phyloP scores from a whole-genome alignment of 2,329 filamentous ascomycete species.

The Ophiostoma piceae region DNA sequence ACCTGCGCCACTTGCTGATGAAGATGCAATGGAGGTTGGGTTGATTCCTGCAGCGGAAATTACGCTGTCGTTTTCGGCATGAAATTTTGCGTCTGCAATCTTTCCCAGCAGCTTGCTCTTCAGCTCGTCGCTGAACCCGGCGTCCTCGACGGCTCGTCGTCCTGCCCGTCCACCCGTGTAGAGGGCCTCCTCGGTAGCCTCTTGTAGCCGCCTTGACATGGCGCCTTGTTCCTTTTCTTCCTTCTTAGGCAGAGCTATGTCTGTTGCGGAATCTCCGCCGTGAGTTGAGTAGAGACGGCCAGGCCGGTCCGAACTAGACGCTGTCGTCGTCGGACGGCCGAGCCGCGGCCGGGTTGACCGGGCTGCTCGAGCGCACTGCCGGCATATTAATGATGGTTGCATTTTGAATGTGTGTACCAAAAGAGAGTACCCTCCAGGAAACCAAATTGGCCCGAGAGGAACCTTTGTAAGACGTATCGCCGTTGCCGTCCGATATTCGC shows the following conservation, averaged over 20 bases:
- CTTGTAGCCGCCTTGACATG: constrained; percentile 53
- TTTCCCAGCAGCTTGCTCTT: constrained; percentile 54
- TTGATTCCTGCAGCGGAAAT: constrained; percentile 43
- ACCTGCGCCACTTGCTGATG: constrained; percentile 33
- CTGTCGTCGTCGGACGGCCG: background rate
- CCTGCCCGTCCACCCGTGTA: constrained; percentile 55
- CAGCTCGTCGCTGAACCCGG: constrained; percentile 59
- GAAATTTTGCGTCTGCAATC: constrained; percentile 51
- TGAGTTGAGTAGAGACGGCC: background rate
- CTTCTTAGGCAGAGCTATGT: background rate
- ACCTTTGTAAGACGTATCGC: background rate
- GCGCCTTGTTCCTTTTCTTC: constrained; percentile 34
- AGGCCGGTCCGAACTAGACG: background rate
- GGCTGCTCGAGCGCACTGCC: constrained; percentile 15
- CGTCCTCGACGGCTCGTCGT: constrained; percentile 55
- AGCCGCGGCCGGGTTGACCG: background rate
- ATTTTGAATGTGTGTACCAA: background rate
- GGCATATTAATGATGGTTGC: constrained; percentile 15
- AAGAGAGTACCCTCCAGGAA: background rate
- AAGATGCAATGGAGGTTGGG: constrained; percentile 16
- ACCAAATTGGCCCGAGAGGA: background rate
- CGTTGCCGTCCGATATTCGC: constrained; percentile 1
- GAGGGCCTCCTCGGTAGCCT: constrained; percentile 60
- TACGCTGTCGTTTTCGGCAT: constrained; percentile 44
- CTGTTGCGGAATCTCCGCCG: background rate